Evolutionary conservation across 805 yeast genomes (phyloP), one percentile per base, ranked within the genome.

Genomic region (Ogataea nakhonphanomensis): DNA sequence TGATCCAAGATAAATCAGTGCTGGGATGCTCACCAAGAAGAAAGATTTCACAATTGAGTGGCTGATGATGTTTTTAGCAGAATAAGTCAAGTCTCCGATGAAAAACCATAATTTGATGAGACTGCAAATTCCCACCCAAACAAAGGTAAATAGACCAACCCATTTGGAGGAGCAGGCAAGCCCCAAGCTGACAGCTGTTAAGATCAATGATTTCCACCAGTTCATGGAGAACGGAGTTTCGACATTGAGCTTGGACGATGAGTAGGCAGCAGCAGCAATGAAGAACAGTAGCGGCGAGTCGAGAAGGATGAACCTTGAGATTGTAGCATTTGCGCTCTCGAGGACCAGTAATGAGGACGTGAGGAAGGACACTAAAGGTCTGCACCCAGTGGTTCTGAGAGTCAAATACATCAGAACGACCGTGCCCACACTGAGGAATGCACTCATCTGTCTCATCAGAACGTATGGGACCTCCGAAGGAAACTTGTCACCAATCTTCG

Each of bases 131-230:
- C 93, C 95, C 44, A 79, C 73, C 91, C 91, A 85, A 3, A 83
- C 83, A 42, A 85, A 58, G 13, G 95, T 85, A 65, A 84, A 84
- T 28, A 84, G 64, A 46, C 95, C 95, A 33, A 84, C 93, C 93
- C 93, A 84, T 62, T 85, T 85, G 24, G 90, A 78, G 17, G 84
- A 75, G 14, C 79, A 64, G 4, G 93, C 84, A 43, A 84, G 67
- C 38, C 93, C 95, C 43, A 84, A 64, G n/a, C 79, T 78, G 38
- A 81, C 58, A 50, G 84, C 85, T 30, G 86, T 71, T n/a, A 80
- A 70, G 22, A 78, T 21, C 50, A 85, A 62, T n/a, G 79, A 64
- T 55, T 73, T 79, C 57, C 61, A 78, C 78, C 90, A 81, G 15
- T 58, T 63, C 30, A 59, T 55, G 12, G 83, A 51, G 53, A 78